phyloP scores from a whole-genome alignment of 768 basidiomycete species.

The Boletus reticulatus region DNA sequence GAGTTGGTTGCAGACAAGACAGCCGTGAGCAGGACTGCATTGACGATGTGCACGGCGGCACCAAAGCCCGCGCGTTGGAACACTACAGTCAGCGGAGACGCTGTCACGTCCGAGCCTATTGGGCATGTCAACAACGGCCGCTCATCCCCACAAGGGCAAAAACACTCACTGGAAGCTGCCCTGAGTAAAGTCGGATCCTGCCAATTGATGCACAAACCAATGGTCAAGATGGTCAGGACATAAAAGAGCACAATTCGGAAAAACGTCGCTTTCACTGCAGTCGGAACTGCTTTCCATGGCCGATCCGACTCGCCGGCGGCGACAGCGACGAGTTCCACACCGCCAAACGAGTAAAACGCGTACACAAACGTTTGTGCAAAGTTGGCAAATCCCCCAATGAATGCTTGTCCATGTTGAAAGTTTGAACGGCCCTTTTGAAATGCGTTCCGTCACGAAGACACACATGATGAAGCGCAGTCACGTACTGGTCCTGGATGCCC shows the following conservation, averaged over 20 bases:
- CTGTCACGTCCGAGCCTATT: conserved; percentile 47
- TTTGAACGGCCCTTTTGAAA: conserved; percentile 46
- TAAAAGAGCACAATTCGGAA: conserved; percentile 66
- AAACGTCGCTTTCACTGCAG: conserved; percentile 67
- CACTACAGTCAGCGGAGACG: conserved; percentile 63
- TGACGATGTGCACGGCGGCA: conserved; percentile 60
- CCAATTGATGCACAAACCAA: conserved; percentile 64
- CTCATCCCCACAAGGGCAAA: not conserved
- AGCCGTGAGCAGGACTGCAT: conserved; percentile 65
- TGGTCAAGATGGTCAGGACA: conserved; percentile 59
- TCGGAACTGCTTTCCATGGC: conserved; percentile 61
- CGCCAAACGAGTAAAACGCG: conserved; percentile 69
- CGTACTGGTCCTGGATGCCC: conserved; percentile 56
- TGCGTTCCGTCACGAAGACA: not conserved
- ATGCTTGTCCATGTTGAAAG: conserved; percentile 48
- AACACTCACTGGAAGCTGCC: conserved; percentile 40
- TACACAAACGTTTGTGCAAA: conserved; percentile 62
- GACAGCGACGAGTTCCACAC: conserved; percentile 67
- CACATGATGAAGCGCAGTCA: not conserved
- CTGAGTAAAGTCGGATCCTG: conserved; percentile 50
- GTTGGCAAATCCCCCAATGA: conserved; percentile 50
- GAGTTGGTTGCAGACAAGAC: conserved; percentile 64
- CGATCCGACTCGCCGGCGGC: conserved; percentile 70
- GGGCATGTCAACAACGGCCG: not conserved
- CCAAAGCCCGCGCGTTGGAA: conserved; percentile 62